A percentile compares a stretch with the other conserved stretches of the same genome.
Evolutionary conservation across 305 asterid genomes (phyloP).

Genomic region (Fraxinus ornus): DNA sequence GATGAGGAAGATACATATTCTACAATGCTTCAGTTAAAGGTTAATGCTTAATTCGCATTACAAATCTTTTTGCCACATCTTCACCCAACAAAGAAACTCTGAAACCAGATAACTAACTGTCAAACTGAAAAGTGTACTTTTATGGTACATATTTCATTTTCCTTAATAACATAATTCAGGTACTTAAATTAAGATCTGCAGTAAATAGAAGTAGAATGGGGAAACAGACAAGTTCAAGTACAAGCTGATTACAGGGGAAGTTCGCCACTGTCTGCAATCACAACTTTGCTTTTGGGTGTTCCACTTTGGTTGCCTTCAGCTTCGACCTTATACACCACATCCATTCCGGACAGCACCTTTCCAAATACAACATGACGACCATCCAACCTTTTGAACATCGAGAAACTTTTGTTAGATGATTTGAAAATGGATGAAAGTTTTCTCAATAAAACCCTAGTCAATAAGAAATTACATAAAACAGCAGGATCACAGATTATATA

Average conservation of each 20-base stretch:
- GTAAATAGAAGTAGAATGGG: background rate
- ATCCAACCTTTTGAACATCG: slow-evolving; percentile 62
- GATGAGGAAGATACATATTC: no score
- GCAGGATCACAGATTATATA: background rate
- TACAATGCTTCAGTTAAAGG: no score
- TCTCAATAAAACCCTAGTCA: no score
- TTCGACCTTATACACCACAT: slow-evolving; percentile 83
- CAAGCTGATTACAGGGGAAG: slow-evolving; percentile 52
- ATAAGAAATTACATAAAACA: background rate
- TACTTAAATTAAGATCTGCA: background rate
- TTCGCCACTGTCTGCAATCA: slow-evolving; percentile 84
- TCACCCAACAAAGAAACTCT: background rate
- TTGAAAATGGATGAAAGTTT: background rate
- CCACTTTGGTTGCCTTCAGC: slow-evolving; percentile 92
- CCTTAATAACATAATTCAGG: background rate
- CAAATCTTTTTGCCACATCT: no score
- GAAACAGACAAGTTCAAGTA: background rate
- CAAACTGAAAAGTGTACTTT: background rate
- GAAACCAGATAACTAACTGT: no score
- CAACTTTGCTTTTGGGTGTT: slow-evolving; percentile 82
- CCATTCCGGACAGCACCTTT: slow-evolving; percentile 96
- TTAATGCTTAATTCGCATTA: no score
- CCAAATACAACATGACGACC: slow-evolving; percentile 94
- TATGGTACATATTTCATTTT: background rate
- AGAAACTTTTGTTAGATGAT: background rate